These are phyloP conservation scores for Xylaria arbuscula DNA, from an alignment of 2,329 filamentous ascomycete genomes.

Conservation along the genomic window DNA sequence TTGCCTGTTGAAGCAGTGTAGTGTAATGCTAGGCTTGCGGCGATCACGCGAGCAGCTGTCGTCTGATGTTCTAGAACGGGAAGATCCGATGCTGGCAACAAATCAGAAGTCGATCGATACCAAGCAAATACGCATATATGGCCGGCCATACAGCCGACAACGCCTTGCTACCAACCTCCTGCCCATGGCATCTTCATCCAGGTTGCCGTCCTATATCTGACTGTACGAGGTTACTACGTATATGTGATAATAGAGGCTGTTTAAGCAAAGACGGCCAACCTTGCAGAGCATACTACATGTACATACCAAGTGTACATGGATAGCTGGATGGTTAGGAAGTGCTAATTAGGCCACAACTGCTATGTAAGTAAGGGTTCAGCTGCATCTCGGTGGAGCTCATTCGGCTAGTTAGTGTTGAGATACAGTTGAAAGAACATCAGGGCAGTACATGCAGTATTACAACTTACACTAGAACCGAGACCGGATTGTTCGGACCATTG, in stretches of 20 bases:
- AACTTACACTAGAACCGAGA: conserved; percentile 8
- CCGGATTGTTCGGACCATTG: conserved; percentile 16
- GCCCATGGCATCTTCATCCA: conserved; percentile 12
- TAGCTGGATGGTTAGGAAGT: conserved; percentile 8
- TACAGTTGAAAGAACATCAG: conserved; percentile 26
- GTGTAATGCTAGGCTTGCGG: conserved; percentile 20
- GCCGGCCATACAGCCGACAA: conserved; percentile 13
- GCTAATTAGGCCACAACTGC: conserved; percentile 33
- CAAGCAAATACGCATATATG: conserved; percentile 12
- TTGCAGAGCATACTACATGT: background rate
- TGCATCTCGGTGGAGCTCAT: conserved; percentile 23
- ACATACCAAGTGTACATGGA: too few relatives aligned
- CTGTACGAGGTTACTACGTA: background rate
- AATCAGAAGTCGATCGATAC: conserved; percentile 21
- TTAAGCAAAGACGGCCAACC: background rate
- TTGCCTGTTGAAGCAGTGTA: conserved; percentile 3
- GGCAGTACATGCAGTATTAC: background rate
- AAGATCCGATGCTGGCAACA: conserved; percentile 33
- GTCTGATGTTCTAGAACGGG: conserved; percentile 30
- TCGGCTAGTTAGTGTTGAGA: conserved; percentile 22
- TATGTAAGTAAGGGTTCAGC: conserved; percentile 21
- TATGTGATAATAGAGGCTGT: background rate
- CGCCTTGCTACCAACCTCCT: background rate
- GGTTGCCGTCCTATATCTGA: background rate
- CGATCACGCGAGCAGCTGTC: conserved; percentile 37